A percentile compares a stretch with the other conserved stretches of the same genome.
phyloP scores from a whole-genome alignment of 164 flowering plant genomes.

The Platanus orientalis region DNA sequence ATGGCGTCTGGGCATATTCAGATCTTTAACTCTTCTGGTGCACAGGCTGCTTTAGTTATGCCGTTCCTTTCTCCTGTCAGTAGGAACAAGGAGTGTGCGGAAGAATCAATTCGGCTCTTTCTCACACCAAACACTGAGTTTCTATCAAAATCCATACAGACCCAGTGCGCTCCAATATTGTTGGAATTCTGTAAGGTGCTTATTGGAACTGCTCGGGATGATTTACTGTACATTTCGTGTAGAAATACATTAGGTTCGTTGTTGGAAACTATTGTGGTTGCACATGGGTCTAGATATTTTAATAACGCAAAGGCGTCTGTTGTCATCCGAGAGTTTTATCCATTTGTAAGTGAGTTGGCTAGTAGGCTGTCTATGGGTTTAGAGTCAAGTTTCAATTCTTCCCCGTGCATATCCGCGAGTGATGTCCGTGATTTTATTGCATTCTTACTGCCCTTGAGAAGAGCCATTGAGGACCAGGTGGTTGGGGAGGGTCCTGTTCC shows the following conservation, averaged over 20 bases:
- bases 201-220: slow-evolving; percentile 27
- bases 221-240: slow-evolving; percentile 43
- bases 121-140: slow-evolving; percentile 19
- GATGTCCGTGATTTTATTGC: slow-evolving; percentile 56
- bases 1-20: slow-evolving; percentile 38
- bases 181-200: slow-evolving; percentile 80
- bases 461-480: slow-evolving; percentile 31
- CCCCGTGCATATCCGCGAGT: background rate
- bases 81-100: slow-evolving; percentile 44
- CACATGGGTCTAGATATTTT: slow-evolving; percentile 9
- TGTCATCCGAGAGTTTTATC: slow-evolving; percentile 45
- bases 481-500: slow-evolving; percentile 27
- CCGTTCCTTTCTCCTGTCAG: slow-evolving; percentile 40
- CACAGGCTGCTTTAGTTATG: slow-evolving; percentile 57
- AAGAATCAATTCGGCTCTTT: slow-evolving; percentile 45
- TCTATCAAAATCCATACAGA: slow-evolving; percentile 25
- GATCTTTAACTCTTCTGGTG: slow-evolving; percentile 49
- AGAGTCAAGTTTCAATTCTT: slow-evolving; percentile 20
- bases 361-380: slow-evolving; percentile 33
- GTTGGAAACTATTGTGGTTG: slow-evolving; percentile 39
- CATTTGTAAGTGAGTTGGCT: slow-evolving; percentile 64
- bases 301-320: slow-evolving; percentile 17
- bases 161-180: slow-evolving; percentile 43
- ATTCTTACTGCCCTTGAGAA: slow-evolving; percentile 43
- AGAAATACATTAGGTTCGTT: slow-evolving; percentile 57